Evolutionary conservation across 495 filamentous ascomycete species (phyloP), one percentile per base, ranked within the genome.

Genomic region (Podospora comata): DNA sequence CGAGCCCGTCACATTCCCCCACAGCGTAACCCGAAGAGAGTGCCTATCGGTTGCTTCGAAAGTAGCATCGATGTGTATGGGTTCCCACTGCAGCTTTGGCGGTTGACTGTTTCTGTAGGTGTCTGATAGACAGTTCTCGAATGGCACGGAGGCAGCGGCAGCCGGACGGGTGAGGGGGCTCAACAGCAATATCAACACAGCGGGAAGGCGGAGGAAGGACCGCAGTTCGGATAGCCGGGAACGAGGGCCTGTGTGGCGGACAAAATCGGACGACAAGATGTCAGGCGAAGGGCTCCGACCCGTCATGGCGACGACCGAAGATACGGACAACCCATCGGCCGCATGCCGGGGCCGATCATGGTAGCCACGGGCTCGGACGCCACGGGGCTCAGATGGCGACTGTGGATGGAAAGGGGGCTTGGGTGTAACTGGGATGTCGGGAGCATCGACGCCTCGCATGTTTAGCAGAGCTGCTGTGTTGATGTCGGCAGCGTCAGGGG

Each of bases 1-100:
- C 26, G 79, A 79, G 7, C 95, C 95, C 28, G 89, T 89, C 23
- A 98, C 92, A 78, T 97, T 97, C 26, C 94, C 94, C 80, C 92
- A 97, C 23, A 97, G 87, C 1, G 89, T 97, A 30, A 97, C 80
- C 66, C 86, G 87, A 32, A 99, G 81, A 53, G 87, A 87, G 73
- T 93, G 87, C 62, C 84, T 85, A 66, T 85, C 79, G 20, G 79
- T 75, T 26, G 86, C 79, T 70, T 93, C 84, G 80, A 96, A 96
- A 15, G 78, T 79, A 66, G 91, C 96, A 70, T 88, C 86, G 67
- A 96, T 84, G 66, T 84, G 84, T 15, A 87, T 71, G 1, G 95
- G 94, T 9, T 87, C 82, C 77, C 93, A 97, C 81, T 99, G 96
- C n/a, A 98, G 82, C 65, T 69, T 69, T 18, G 70, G 65, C 75